Conservation (phyloP, 2,329 filamentous ascomycete species). For the Trichophyton rubrum region DNA sequence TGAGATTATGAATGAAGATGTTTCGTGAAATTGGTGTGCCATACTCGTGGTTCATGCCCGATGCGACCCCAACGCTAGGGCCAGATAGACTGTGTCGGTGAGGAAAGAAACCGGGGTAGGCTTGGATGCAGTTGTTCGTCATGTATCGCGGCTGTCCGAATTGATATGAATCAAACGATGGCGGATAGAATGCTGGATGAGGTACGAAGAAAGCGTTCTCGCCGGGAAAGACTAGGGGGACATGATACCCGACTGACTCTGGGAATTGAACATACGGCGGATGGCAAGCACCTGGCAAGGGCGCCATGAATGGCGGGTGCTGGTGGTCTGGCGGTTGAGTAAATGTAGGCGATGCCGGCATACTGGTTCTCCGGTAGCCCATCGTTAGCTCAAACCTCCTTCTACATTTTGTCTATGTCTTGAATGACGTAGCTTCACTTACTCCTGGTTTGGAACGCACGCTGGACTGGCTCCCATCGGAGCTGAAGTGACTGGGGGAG, state of each 20-base stretch:
- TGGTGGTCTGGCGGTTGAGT: slow-evolving; percentile 11
- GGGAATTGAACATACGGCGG: slow-evolving; percentile 8
- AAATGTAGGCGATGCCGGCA: slow-evolving; percentile 11
- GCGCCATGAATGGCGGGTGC: slow-evolving; percentile 9
- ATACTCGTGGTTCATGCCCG: slow-evolving; percentile 8
- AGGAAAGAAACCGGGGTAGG: slow-evolving; percentile 4
- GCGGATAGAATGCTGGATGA: slow-evolving; percentile 20
- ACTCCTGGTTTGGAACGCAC: slow-evolving; percentile 29
- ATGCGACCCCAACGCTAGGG: slow-evolving; percentile 9
- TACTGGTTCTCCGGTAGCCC: slow-evolving; percentile 3
- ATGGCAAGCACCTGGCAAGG: slow-evolving; percentile 4
- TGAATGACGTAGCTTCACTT: slow-evolving; percentile 10
- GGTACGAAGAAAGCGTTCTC: slow-evolving; percentile 16
- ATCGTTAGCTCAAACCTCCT: neutral
- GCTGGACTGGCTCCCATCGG: slow-evolving; percentile 20
- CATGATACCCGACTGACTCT: slow-evolving; percentile 12
- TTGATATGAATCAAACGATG: slow-evolving; percentile 19
- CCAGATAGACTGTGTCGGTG: slow-evolving; percentile 8
- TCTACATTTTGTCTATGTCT: neutral
- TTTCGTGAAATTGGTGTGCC: slow-evolving; percentile 7
- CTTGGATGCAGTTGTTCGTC: slow-evolving; percentile 12
- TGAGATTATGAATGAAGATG: slow-evolving; percentile 21
- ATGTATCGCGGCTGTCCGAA: slow-evolving; percentile 22
- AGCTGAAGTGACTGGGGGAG: slow-evolving; percentile 17
- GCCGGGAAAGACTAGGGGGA: slow-evolving; percentile 12